Evolutionary conservation across 2,329 filamentous ascomycete genomes (phyloP), one percentile per base, ranked within the genome.

Genomic region (Calycina herbarum): DNA sequence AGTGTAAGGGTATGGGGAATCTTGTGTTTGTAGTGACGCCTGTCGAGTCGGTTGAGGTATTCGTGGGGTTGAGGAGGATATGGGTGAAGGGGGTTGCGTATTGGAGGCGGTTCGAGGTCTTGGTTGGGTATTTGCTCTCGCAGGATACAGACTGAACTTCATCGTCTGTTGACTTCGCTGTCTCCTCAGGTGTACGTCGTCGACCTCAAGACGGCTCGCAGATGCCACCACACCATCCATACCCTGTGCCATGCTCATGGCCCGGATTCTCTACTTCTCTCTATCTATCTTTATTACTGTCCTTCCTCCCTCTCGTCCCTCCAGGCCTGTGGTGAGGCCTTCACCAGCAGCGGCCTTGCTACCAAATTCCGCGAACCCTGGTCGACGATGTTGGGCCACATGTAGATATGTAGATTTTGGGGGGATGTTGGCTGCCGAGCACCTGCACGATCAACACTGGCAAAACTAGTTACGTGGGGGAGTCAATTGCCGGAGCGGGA

Each of bases 81-180:
- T 60, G 10, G 64, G 35, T 20, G 64, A 54, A 58, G 64, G 40
- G 11, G 61, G 6, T 10, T 38, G n/a, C 15, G 56, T 40, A 17
- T 69, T 71, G 11, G 73, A 70, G 27, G 71, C 63, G 38, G 68
- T 69, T 61, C 70, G 64, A 27, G 72, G 71, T 62, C 68, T 17
- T 15, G 58, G 35, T 24, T 24, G 17, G 35, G 62, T 17, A 38
- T 42, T 63, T 8, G 67, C 64, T 20, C 45, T 24, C 20, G 54
- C 27, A 17, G 73, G 72, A 64, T 75, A 72, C 4, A 74, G 67
- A 64, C 67, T 71, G 67, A 75, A 72, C 61, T 73, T 74, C 70
- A 71, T 72, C 60, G 68, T 48, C 54, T 60, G 64, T 11, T 66
- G 61, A 27, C 61, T 73, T 59, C 70, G 64, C 59, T 73, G 72